Conservation (phyloP, 2,329 filamentous ascomycete genomes). For the Clarireedia monteithiana region DNA sequence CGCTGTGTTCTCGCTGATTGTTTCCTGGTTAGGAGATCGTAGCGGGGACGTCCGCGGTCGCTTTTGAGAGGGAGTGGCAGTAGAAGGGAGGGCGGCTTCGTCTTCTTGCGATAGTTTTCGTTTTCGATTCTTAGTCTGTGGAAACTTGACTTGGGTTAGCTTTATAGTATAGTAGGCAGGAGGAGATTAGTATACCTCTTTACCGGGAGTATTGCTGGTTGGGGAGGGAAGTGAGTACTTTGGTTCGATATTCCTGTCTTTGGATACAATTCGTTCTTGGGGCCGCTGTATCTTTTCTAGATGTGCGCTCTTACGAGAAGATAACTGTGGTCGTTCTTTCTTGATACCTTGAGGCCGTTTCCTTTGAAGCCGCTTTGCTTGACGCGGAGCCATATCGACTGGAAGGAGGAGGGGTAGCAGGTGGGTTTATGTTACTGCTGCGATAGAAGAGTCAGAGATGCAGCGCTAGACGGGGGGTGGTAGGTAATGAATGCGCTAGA, state of each 20-base stretch:
- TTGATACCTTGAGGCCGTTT: too few relatives aligned
- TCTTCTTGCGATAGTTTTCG: conserved; percentile 3
- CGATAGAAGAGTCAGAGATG: too few relatives aligned
- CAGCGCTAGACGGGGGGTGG: too few relatives aligned
- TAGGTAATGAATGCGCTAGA: too few relatives aligned
- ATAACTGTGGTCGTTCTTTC: too few relatives aligned
- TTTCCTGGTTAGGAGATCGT: neutral
- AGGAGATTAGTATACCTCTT: conserved; percentile 15
- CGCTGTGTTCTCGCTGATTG: neutral
- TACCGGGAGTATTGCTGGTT: conserved; percentile 15
- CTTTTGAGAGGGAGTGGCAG: conserved; percentile 15
- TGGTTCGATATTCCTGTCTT: conserved; percentile 9
- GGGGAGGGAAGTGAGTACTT: conserved; percentile 15
- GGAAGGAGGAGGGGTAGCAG: too few relatives aligned
- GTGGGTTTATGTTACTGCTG: too few relatives aligned
- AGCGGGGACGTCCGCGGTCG: conserved; percentile 8
- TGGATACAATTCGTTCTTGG: neutral
- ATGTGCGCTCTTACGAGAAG: too few relatives aligned
- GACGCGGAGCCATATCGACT: too few relatives aligned
- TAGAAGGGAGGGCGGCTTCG: neutral
- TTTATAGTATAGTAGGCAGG: conserved; percentile 13
- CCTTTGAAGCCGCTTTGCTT: too few relatives aligned
- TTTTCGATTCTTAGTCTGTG: conserved; percentile 7
- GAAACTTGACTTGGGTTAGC: conserved; percentile 19
- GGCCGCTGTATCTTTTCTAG: too few relatives aligned